Base-by-base conservation (phyloP, 208 protist genomes). In the Wallacemonas collosoma region DNA sequence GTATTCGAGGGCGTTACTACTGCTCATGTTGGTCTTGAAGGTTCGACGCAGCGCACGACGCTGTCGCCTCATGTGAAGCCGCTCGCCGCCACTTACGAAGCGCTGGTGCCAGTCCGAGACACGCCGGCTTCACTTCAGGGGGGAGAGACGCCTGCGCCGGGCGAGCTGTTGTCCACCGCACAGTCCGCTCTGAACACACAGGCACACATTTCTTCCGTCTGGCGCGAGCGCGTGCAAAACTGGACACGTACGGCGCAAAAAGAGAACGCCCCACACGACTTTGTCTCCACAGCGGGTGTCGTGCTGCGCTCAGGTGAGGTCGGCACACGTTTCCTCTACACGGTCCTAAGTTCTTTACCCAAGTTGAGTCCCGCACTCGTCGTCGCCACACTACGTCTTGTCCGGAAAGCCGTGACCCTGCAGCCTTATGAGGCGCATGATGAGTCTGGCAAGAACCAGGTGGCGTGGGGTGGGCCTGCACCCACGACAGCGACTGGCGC, bases 391-490 rank as follows among this genome's bases (percentile, higher is more conserved):
- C 66, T 87, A 9, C 77, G 72, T 7, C 57, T 90, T 40, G 65
- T 85, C 14, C 82, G 79, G 45, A 75, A 88, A 67, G 41, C 80
- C 41, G 72, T 85, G 26, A 36, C 71, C 57, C 74, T 90, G 15
- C 54, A 56, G 43, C 65, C 71, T 39, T 71, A 75, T 71, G 73
- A 79, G 45, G 60, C 61, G 11, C 66, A 54, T 44, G 85, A 90
- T 48, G 76, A 90, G 14, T 8, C 53, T 6, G 53, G 45, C 12
- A 50, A 50, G 26, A 26, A 26, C 26, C 26, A 26, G 26, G 26
- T 26, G 26, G 26, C 26, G 26, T 26, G 26, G 26, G 26, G 26
- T 26, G 26, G 26, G 26, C 26, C 26, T 26, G 26, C 26, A 26
- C 26, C 26, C 26, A 26, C 26, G 26, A 26, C 26, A 26, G 26